Evolutionary conservation across 2,329 filamentous ascomycete species (phyloP).

Genomic region (Aspergillus viridinutans): DNA sequence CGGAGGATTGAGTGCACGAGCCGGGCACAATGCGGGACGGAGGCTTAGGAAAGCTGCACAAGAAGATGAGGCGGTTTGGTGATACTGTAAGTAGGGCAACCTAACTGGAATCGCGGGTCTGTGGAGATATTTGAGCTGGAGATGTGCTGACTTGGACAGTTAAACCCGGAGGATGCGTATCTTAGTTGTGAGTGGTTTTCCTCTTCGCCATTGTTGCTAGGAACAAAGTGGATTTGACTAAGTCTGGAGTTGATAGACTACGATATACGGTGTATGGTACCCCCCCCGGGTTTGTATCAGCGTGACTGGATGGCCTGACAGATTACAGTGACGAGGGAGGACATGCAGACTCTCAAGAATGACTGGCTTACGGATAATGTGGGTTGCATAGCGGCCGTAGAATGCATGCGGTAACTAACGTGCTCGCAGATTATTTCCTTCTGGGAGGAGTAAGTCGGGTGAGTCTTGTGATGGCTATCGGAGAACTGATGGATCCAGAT

Average conservation of each 20-base stretch:
- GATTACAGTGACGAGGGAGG: constrained; percentile 72
- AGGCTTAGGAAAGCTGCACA: constrained; percentile 30
- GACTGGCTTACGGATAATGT: constrained; percentile 98
- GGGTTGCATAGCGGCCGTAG: constrained; percentile 30
- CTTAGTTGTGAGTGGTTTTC: constrained; percentile 59
- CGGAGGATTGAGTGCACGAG: not conserved
- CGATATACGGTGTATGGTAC: constrained; percentile 59
- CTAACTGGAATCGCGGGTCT: not conserved
- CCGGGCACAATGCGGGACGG: constrained; percentile 21
- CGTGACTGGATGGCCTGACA: constrained; percentile 10
- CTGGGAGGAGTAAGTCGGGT: constrained; percentile 77
- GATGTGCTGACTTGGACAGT: constrained; percentile 26
- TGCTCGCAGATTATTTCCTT: constrained; percentile 77
- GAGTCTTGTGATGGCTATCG: not conserved
- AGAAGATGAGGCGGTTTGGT: constrained; percentile 33
- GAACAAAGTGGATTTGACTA: constrained; percentile 9
- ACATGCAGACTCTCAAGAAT: constrained; percentile 79
- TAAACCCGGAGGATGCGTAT: constrained; percentile 64
- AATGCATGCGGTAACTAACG: constrained; percentile 19
- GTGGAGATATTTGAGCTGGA: not conserved
- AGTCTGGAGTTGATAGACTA: constrained; percentile 47
- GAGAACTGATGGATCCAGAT: constrained; percentile 42
- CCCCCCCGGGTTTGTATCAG: not conserved
- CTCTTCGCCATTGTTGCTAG: not conserved
- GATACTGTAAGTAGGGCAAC: constrained; percentile 29